Conservation (phyloP, 1,139 yeast genomes). For the Geotrichum fermentans region DNA sequence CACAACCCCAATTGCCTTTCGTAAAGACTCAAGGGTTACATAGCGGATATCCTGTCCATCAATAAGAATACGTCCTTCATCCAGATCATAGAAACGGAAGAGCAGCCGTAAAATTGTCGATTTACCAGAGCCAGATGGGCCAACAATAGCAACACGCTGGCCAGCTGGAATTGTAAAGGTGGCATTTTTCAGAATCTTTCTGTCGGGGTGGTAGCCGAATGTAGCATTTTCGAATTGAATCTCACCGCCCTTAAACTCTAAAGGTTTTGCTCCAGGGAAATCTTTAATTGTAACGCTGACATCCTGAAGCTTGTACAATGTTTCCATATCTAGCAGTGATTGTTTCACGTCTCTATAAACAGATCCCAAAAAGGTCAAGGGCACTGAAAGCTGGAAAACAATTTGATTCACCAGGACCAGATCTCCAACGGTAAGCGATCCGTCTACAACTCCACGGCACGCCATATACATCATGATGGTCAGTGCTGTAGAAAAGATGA, state of each 20-base stretch:
- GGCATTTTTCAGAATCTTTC: constrained; percentile 80
- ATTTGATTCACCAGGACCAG: constrained; percentile 89
- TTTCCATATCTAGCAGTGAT: constrained; percentile 87
- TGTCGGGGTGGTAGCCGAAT: constrained; percentile 84
- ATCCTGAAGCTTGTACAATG: constrained; percentile 75
- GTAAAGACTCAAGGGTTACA: constrained; percentile 68
- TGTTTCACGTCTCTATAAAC: constrained; percentile 94
- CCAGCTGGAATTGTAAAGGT: constrained; percentile 88
- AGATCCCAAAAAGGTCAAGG: constrained; percentile 87
- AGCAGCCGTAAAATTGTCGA: constrained; percentile 80
- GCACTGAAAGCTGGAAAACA: constrained; percentile 92
- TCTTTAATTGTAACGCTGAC: constrained; percentile 65
- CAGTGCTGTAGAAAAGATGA: constrained; percentile 84
- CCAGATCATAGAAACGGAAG: constrained; percentile 84
- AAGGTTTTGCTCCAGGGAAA: constrained; percentile 55
- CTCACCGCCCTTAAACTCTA: constrained; percentile 57
- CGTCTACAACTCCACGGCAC: constrained; percentile 83
- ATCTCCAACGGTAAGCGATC: constrained; percentile 87
- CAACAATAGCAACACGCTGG: constrained; percentile 83
- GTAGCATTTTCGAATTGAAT: constrained; percentile 86
- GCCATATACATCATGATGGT: constrained; percentile 99
- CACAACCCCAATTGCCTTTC: constrained; percentile 79
- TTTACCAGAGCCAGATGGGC: constrained; percentile 94
- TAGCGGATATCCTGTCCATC: constrained; percentile 87
- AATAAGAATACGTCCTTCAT: constrained; percentile 68